Conservation (phyloP, 2,329 filamentous ascomycete genomes). For the Neoarthrinium moseri region DNA sequence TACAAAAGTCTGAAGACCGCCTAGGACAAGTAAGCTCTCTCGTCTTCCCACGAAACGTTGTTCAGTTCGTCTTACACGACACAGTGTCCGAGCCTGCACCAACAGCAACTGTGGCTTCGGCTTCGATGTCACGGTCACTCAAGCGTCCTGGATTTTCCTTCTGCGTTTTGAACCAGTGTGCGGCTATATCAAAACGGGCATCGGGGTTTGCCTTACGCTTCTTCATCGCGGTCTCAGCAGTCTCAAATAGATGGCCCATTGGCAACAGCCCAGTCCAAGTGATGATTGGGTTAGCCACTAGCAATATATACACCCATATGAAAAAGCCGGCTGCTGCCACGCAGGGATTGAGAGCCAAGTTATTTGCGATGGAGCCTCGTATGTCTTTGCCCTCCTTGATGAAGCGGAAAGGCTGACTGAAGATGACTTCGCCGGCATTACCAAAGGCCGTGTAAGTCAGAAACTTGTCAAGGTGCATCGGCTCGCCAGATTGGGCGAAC, state of each 20-base stretch:
- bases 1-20: not conserved
- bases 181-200: slow-evolving; percentile 12
- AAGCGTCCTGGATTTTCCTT: not conserved
- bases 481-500: not conserved
- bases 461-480: slow-evolving; percentile 14
- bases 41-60: not conserved
- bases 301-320: slow-evolving; percentile 12
- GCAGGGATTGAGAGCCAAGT: slow-evolving; percentile 5
- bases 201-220: slow-evolving; percentile 9
- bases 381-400: slow-evolving; percentile 23
- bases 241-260: slow-evolving; percentile 10
- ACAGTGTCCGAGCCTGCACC: slow-evolving; percentile 6
- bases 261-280: slow-evolving; percentile 14
- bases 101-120: not conserved
- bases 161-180: slow-evolving; percentile 8
- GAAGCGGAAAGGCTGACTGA: slow-evolving; percentile 24
- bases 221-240: slow-evolving; percentile 5
- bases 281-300: slow-evolving; percentile 15
- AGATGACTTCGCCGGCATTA: slow-evolving; percentile 24
- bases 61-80: not conserved
- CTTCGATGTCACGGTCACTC: not conserved
- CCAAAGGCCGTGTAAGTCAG: slow-evolving; percentile 22
- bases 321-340: slow-evolving; percentile 9
- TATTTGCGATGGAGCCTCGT: slow-evolving; percentile 16
- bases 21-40: not conserved